phyloP scores from a whole-genome alignment of 2,329 filamentous ascomycete genomes.

The Botrytis elliptica region DNA sequence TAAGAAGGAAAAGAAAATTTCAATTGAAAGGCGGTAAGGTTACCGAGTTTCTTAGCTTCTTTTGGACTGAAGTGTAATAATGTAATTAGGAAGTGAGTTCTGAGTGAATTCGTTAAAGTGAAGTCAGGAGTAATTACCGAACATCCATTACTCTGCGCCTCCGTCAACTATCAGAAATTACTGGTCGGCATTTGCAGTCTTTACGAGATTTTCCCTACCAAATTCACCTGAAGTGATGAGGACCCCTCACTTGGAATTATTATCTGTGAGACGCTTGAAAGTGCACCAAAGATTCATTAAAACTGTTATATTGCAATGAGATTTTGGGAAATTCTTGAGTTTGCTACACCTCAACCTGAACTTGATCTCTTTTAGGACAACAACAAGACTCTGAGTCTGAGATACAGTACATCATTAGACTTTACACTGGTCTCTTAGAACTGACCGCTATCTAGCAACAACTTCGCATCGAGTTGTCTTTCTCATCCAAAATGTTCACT shows the following conservation, averaged over 20 bases:
- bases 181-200: neutral
- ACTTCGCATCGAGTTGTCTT: neutral
- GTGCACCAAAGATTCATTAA: neutral
- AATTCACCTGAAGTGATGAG: neutral
- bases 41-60: neutral
- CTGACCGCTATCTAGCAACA: neutral
- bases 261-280: neutral
- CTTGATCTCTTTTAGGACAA: neutral
- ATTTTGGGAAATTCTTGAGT: neutral
- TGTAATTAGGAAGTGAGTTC: neutral
- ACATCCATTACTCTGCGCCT: neutral
- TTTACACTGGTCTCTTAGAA: neutral
- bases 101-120: neutral
- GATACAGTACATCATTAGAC: neutral
- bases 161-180: neutral
- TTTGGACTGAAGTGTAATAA: neutral
- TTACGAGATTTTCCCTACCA: neutral
- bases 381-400: neutral
- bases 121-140: neutral
- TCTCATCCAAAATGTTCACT: neutral
- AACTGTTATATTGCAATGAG: neutral
- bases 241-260: neutral
- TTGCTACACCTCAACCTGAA: neutral
- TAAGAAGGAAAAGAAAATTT: neutral
- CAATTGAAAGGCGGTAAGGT: neutral